Percentiles rank a stretch among this genome's conserved stretches.
phyloP scores from a whole-genome alignment of 495 filamentous ascomycete genomes.

The Penicillium cinerascens region DNA sequence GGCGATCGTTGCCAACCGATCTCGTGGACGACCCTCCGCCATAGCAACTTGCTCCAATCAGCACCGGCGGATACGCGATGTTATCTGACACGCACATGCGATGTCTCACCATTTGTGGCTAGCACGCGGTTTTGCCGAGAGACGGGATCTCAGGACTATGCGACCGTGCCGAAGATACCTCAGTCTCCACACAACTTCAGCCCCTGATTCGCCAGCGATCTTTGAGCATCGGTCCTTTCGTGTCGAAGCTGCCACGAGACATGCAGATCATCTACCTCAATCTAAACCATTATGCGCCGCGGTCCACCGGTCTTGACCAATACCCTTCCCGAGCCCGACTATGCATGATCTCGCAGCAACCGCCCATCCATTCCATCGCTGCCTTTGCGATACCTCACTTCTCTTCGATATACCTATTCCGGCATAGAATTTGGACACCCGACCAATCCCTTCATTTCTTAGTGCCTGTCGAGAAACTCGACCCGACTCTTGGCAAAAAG shows the following conservation, averaged over 20 bases:
- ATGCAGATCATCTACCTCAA: slow-evolving; percentile 1
- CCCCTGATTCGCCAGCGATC: neutral
- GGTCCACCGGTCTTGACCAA: neutral
- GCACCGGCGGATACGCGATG: slow-evolving; percentile 1
- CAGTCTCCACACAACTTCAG: slow-evolving; percentile 10
- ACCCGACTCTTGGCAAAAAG: neutral
- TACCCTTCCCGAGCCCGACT: neutral
- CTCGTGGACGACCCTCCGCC: slow-evolving; percentile 8
- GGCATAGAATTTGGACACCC: slow-evolving; percentile 3
- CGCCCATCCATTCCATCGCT: slow-evolving; percentile 4
- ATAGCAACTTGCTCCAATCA: slow-evolving; percentile 19
- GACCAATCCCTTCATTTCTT: neutral
- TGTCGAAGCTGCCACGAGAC: neutral
- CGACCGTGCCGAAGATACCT: slow-evolving; percentile 17
- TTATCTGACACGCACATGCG: slow-evolving; percentile 1
- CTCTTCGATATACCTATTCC: slow-evolving; percentile 8
- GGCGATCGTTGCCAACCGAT: slow-evolving; percentile 17
- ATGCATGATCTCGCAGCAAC: neutral
- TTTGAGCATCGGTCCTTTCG: neutral
- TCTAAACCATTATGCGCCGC: neutral
- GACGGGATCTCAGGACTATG: slow-evolving; percentile 3
- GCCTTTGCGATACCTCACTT: slow-evolving; percentile 5
- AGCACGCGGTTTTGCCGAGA: slow-evolving; percentile 3
- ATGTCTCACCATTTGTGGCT: slow-evolving; percentile 11
- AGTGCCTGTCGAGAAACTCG: neutral